These are phyloP conservation scores for Boletus subparvulus DNA, from an alignment of 768 basidiomycete species.

Conservation along the genomic window DNA sequence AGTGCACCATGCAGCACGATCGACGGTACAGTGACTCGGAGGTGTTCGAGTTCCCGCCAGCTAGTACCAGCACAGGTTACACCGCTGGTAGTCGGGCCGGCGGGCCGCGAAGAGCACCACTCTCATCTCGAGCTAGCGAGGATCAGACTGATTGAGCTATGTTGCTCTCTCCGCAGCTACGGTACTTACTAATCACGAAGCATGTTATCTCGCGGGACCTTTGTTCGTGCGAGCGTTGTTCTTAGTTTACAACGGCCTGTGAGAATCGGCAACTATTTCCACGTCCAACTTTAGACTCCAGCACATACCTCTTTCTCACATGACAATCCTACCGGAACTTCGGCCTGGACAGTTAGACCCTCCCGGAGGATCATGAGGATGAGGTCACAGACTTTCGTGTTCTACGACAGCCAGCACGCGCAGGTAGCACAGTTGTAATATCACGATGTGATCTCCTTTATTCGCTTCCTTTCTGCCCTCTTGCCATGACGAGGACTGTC, in stretches of 20 bases:
- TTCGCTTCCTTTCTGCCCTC: constrained; percentile 12
- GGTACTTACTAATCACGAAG: no score
- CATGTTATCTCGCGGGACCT: no score
- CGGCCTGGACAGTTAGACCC: background rate
- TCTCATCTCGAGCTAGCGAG: background rate
- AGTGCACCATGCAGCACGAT: no score
- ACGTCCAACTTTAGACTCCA: background rate
- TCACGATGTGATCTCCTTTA: constrained; percentile 12
- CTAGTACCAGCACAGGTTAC: background rate
- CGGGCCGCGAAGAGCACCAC: no score
- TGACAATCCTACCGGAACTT: background rate
- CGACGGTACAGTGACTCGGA: no score
- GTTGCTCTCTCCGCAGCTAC: background rate
- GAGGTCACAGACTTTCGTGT: background rate
- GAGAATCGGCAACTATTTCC: background rate
- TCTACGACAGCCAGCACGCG: background rate
- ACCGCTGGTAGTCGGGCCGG: no score
- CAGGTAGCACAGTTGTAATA: background rate
- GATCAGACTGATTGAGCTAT: background rate
- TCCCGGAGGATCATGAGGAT: background rate
- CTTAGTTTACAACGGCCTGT: background rate
- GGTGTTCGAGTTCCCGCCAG: background rate
- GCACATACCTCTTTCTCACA: background rate
- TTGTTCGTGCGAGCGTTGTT: constrained; percentile 4
- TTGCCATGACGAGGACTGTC: constrained; percentile 4